Conservation (phyloP, 805 yeast species). For the Torulaspora franciscae region DNA sequence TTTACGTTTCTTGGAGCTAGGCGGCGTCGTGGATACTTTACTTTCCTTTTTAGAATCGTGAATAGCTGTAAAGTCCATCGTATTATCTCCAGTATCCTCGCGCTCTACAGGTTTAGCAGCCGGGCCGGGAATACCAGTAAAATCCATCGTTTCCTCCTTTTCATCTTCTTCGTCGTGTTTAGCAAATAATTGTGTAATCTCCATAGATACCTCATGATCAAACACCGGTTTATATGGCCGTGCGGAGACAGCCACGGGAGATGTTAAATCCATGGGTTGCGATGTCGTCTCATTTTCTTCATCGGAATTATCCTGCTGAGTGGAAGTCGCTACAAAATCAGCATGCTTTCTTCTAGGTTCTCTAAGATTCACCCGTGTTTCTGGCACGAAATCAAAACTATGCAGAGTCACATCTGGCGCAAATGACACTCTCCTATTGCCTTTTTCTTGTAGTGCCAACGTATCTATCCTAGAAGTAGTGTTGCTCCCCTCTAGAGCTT, state of each 20-base stretch:
- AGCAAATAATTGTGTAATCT: constrained; percentile 22
- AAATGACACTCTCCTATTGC: constrained; percentile 59
- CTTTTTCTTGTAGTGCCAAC: constrained; percentile 15
- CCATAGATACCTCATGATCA: constrained; percentile 21
- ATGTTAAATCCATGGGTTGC: constrained; percentile 10
- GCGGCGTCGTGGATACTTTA: constrained; percentile 6
- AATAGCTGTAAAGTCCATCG: constrained; percentile 20
- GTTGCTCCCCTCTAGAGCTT: constrained; percentile 25
- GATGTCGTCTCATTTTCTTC: constrained; percentile 2
- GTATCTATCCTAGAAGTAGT: constrained; percentile 30
- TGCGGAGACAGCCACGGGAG: neutral
- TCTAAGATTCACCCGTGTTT: constrained; percentile 11
- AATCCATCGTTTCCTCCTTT: constrained; percentile 15
- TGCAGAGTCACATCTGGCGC: constrained; percentile 71
- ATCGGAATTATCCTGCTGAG: constrained; percentile 9
- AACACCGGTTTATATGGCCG: constrained; percentile 5
- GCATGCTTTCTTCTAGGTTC: constrained; percentile 23
- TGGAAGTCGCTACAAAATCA: constrained; percentile 10
- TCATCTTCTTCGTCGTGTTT: constrained; percentile 10
- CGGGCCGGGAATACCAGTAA: constrained; percentile 4
- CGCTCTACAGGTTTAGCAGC: neutral
- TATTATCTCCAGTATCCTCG: constrained; percentile 6
- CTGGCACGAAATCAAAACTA: constrained; percentile 43
- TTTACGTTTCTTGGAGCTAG: constrained; percentile 10
- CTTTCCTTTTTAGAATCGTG: constrained; percentile 4